Base-by-base conservation (phyloP, 2,329 filamentous ascomycete species). In the Neofusicoccum laricinum region DNA sequence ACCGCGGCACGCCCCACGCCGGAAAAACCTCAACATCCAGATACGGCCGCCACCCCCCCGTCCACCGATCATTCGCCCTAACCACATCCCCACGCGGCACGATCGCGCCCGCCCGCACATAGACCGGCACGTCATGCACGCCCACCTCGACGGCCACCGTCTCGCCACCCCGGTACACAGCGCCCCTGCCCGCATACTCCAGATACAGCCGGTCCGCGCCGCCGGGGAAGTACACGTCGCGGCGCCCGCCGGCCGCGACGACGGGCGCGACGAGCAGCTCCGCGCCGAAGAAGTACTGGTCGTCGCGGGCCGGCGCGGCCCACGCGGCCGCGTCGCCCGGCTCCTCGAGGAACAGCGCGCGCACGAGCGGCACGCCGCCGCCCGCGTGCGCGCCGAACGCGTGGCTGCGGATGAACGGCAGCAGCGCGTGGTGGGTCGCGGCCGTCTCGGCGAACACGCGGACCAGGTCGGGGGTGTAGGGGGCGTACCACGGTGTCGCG, bases 401-500 rank as follows among this genome's bases (percentile, higher is more conserved):
- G 40, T 73, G 74, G 17, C 68, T 71, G 38, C 70, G 73, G 63
- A 77, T 74, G 45, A 73, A 77, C 1, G 76, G 76, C 10, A 74
- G 57, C 7, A 78, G 70, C 14, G 70, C 66, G 5, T 71, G 70
- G 58, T 77, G 74, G 25, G 74, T 34, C 51, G 74, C 70, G 4
- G 73, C 70, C 2, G 74, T 75, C 49, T 71, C 64, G 63, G 73
- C 73, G 12, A 77, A 68, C 2, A 77, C 68, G 4, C 66, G 64
- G 5, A 75, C 69, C 4, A 75, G 70, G 19, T 66, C 61, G 4
- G 67, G 64, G 2, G 69, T 72, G 65, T 76, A 76, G 4, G 70
- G 70, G 10, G 71, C 65, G 66, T 77, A 77, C 73, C 73, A 78
- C 8, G 76, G 76, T 14, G 74, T 75, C 64, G 76, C 73, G 45